Percentiles rank a stretch among this genome's conserved stretches.
Evolutionary conservation across 2,329 filamentous ascomycete species (phyloP).

Genomic region (Teratosphaeriaceae sp.): DNA sequence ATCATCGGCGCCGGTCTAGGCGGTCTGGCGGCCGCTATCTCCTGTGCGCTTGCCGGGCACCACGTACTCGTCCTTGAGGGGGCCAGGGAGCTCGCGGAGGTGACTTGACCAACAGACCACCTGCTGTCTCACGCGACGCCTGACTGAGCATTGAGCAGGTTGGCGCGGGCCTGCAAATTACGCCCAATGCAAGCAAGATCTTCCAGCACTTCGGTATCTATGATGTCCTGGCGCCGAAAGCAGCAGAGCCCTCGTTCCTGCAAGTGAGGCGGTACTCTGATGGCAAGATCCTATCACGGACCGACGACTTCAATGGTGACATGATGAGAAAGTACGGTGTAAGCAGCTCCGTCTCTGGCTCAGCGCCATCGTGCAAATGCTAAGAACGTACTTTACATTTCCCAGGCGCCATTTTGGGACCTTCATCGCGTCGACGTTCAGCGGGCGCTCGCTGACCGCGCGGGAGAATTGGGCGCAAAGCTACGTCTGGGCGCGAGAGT

Average conservation of each 20-base stretch:
- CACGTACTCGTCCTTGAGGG: constrained; percentile 27
- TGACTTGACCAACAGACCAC: constrained; percentile 12
- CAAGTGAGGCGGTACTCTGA: constrained; percentile 49
- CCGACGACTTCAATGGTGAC: constrained; percentile 47
- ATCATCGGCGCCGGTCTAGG: constrained; percentile 30
- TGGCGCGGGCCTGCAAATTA: constrained; percentile 49
- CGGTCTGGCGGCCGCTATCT: constrained; percentile 27
- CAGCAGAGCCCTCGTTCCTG: constrained; percentile 42
- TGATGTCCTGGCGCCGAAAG: constrained; percentile 32
- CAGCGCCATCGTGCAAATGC: not conserved
- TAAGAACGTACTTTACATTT: too few species aligned
- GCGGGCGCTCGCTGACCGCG: constrained; percentile 45
- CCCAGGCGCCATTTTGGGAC: constrained; percentile 49
- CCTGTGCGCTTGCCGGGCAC: constrained; percentile 27
- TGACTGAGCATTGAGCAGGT: constrained; percentile 30
- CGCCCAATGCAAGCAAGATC: constrained; percentile 32
- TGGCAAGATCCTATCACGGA: constrained; percentile 41
- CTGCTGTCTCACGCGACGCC: not conserved
- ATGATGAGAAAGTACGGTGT: constrained; percentile 48
- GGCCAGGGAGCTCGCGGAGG: constrained; percentile 36
- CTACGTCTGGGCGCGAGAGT: constrained; percentile 47
- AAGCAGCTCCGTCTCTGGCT: not conserved
- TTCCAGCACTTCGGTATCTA: constrained; percentile 47
- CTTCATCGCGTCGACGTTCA: constrained; percentile 58
- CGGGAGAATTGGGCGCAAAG: constrained; percentile 47